Base-by-base conservation (phyloP, 441 rosid species). In the Dalechampia spathulata region DNA sequence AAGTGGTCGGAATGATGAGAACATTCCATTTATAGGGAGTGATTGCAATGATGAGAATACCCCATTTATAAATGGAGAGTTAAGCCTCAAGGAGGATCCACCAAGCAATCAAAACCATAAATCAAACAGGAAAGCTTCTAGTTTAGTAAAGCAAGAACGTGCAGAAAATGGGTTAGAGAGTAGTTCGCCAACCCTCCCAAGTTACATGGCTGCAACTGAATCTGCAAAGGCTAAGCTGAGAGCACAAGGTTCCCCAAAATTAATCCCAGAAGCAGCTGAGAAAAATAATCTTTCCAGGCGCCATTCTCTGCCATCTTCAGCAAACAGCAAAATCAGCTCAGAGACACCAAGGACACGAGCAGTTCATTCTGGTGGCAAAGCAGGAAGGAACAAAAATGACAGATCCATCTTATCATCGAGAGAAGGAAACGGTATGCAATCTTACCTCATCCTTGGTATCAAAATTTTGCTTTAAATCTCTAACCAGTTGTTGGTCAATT, bases 171-270 rank as follows among this genome's bases (percentile, higher is more conserved):
- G 85, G 38, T 19, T 48, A 14, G 86, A 79, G 66, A 77, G 52
- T 65, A 85, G 81, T 77, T 83, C 81, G 75, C 90, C 84, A 0
- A 15, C 77, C 25, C 50, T 90, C 50, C 99, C 99, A 25, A 93
- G 97, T 75, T 93, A 90, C 66, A 93, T 93, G 97, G 86, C 82
- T 64, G 97, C 93, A 47, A 93, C 99, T 38, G 79, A 72, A 76
- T 90, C 97, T 23, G 99, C 95, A 1, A 93, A 87, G 79, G 97
- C 96, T 52, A 90, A 93, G 70, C 76, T 87, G 67, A 87, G 87
- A 75, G 78, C 74, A 11, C 96, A 87, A 71, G 90, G 86, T 50
- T 90, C 99, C 37, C 89, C 87, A 27, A 71, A 74, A 63, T 56
- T 82, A 26, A 76, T 75, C 68, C 88, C 81, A 65, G 96, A 89